Evolutionary conservation across 1,139 yeast species (phyloP).

Genomic region (Debaryomycetaceae sp.): DNA sequence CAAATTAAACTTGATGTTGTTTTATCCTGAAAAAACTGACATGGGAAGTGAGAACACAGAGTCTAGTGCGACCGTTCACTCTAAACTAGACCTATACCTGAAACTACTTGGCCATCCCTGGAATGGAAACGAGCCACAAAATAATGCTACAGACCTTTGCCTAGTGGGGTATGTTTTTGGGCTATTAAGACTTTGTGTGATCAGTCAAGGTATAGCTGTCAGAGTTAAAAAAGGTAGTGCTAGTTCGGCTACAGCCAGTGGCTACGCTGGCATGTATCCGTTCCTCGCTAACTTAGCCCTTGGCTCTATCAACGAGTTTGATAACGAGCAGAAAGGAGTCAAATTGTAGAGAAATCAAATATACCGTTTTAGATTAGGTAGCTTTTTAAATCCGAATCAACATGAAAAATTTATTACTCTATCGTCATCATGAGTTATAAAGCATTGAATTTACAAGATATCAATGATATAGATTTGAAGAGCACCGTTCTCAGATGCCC

Average conservation of each 20-base stretch:
- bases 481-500: constrained; percentile 28
- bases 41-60: constrained; percentile 37
- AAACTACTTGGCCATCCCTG: constrained; percentile 29
- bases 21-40: constrained; percentile 25
- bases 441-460: neutral
- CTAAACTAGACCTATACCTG: constrained; percentile 26
- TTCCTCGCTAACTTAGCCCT: constrained; percentile 39
- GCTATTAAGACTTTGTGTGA: constrained; percentile 55
- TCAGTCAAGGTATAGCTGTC: constrained; percentile 67
- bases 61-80: constrained; percentile 20
- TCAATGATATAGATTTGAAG: neutral
- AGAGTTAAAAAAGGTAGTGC: constrained; percentile 57
- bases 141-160: constrained; percentile 48
- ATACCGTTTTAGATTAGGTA: neutral
- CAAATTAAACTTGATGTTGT: constrained; percentile 25
- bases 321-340: neutral
- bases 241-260: constrained; percentile 53
- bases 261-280: constrained; percentile 42
- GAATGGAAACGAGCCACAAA: constrained; percentile 29
- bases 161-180: constrained; percentile 59
- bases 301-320: constrained; percentile 11
- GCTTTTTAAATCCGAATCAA: neutral
- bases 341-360: neutral
- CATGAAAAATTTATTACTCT: neutral
- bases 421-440: neutral